phyloP scores from a whole-genome alignment of 306 rosid genomes.

The Mimosa bimucronata region DNA sequence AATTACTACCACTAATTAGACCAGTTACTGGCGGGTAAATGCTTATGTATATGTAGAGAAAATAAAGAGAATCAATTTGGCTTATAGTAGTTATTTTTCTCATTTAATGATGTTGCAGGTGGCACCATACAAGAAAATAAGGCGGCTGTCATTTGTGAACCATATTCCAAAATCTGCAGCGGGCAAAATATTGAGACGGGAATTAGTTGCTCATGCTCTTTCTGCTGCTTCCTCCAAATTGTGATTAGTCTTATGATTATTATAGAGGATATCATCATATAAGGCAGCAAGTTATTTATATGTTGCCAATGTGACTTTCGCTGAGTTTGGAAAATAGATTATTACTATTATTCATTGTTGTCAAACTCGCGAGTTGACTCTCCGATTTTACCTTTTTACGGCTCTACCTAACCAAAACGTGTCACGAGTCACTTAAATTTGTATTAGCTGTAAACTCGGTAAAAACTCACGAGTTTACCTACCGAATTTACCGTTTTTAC shows the following conservation, averaged over 20 bases:
- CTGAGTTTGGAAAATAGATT: no score
- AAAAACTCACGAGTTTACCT: no score
- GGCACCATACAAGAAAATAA: constrained; percentile 87
- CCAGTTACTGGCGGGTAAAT: no score
- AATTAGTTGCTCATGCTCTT: constrained; percentile 60
- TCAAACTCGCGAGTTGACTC: no score
- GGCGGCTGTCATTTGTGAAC: constrained; percentile 63
- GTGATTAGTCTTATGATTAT: background rate
- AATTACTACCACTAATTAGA: constrained; percentile 8
- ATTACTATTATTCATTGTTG: no score
- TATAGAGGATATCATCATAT: background rate
- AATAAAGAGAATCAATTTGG: background rate
- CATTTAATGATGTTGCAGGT: constrained; percentile 52
- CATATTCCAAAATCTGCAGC: constrained; percentile 78
- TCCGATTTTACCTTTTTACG: no score
- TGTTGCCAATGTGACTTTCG: background rate
- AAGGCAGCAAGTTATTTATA: no score
- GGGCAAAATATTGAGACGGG: constrained; percentile 86
- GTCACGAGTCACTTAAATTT: no score
- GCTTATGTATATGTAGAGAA: background rate
- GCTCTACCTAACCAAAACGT: no score
- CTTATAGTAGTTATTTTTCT: background rate
- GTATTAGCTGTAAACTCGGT: no score
- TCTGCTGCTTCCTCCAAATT: constrained; percentile 57
- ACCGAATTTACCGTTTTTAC: no score